A percentile compares a stretch with the other conserved stretches of the same genome.
Evolutionary conservation across 495 filamentous ascomycete species (phyloP).

Genomic region (Aspergillus bridgeri): DNA sequence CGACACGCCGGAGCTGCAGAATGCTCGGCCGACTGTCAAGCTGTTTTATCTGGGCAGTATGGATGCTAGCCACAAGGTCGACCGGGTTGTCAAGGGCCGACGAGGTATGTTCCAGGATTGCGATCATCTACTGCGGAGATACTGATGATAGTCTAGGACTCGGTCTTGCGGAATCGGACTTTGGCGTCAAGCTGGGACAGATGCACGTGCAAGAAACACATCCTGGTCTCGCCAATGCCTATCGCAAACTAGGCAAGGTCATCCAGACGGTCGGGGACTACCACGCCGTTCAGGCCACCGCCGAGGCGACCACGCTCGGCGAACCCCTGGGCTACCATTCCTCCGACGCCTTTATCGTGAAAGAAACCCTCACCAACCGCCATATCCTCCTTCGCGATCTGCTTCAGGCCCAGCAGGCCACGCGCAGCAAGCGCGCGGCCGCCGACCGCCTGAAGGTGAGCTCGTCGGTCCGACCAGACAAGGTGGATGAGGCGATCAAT

Average conservation of each 20-base stretch:
- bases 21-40: slow-evolving; percentile 87
- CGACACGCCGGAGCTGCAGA: slow-evolving; percentile 90
- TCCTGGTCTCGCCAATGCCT: slow-evolving; percentile 79
- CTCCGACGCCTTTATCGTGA: slow-evolving; percentile 94
- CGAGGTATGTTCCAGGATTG: slow-evolving; percentile 62
- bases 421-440: slow-evolving; percentile 73
- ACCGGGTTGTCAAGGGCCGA: slow-evolving; percentile 86
- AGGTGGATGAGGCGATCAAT: slow-evolving; percentile 92
- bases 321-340: slow-evolving; percentile 96
- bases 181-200: slow-evolving; percentile 79
- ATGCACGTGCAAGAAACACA: slow-evolving; percentile 91
- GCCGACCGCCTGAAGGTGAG: slow-evolving; percentile 84
- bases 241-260: slow-evolving; percentile 90
- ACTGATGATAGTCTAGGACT: slow-evolving; percentile 54
- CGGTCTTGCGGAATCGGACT: slow-evolving; percentile 88
- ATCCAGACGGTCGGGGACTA: slow-evolving; percentile 91
- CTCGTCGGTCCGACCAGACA: slow-evolving; percentile 81
- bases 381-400: slow-evolving; percentile 97
- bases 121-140: not conserved
- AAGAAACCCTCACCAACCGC: slow-evolving; percentile 96
- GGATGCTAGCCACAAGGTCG: slow-evolving; percentile 93
- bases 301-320: slow-evolving; percentile 90
- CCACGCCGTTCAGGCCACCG: slow-evolving; percentile 95
- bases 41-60: slow-evolving; percentile 93
- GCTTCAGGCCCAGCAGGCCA: slow-evolving; percentile 76